These are phyloP conservation scores for Thermomucor indicae-seudaticae DNA, from an alignment of 371 early-diverging fungal species.

Conservation along the genomic window DNA sequence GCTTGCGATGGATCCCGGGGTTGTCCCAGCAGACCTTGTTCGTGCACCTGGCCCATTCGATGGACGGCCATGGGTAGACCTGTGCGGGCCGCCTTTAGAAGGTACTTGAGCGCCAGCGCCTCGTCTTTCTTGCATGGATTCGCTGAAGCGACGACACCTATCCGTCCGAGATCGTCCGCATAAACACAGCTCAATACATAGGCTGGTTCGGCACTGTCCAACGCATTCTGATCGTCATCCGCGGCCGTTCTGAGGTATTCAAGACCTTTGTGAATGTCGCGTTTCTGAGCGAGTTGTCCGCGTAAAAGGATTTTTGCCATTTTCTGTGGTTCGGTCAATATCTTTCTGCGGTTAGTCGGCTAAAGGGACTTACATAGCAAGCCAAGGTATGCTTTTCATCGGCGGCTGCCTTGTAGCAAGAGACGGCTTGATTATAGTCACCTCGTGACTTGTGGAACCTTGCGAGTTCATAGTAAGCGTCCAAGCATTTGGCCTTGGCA, in stretches of 20 bases:
- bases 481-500: constrained; percentile 12
- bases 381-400: constrained; percentile 45
- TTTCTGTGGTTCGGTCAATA: constrained; percentile 9
- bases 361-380: constrained; percentile 10
- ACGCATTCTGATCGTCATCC: constrained; percentile 9
- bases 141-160: constrained; percentile 10
- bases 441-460: constrained; percentile 50
- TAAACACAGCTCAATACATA: constrained; percentile 38
- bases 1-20: constrained; percentile 7
- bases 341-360: background rate
- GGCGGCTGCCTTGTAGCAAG: constrained; percentile 74
- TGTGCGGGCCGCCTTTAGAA: constrained; percentile 8
- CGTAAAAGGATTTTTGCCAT: constrained; percentile 16
- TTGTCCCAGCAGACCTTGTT: constrained; percentile 13
- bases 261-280: constrained; percentile 11
- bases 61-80: constrained; percentile 11
- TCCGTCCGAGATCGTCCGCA: constrained; percentile 21
- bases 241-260: constrained; percentile 19
- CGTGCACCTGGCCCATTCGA: constrained; percentile 14
- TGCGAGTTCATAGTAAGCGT: constrained; percentile 16
- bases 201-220: constrained; percentile 34
- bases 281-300: constrained; percentile 12
- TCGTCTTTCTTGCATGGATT: constrained; percentile 7
- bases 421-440: constrained; percentile 61
- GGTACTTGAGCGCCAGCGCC: constrained; percentile 11